Percentiles rank a stretch among this genome's conserved stretches.
phyloP scores from a whole-genome alignment of 805 yeast species.

The Cyberlindnera suaveolens region DNA sequence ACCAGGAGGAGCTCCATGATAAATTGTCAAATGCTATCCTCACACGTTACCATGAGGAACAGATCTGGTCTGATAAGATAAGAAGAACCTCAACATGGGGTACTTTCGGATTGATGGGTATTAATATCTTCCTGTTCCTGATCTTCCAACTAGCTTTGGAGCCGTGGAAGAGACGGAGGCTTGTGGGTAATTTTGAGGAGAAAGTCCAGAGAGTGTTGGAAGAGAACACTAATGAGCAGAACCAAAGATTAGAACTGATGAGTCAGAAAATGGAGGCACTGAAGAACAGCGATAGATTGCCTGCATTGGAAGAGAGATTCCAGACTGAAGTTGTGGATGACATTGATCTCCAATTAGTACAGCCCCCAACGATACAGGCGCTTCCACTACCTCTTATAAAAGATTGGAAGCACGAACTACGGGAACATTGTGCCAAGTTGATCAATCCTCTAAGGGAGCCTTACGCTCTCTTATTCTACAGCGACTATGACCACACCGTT shows the following conservation, averaged over 20 bases:
- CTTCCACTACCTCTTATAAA: conserved; percentile 12
- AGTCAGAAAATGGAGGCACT: conserved; percentile 20
- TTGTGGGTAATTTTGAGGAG: conserved; percentile 79
- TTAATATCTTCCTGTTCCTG: conserved; percentile 71
- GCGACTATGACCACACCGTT: conserved; percentile 1
- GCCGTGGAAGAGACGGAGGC: conserved; percentile 84
- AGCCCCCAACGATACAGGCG: conserved; percentile 12
- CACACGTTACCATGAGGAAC: conserved; percentile 92
- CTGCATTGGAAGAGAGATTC: conserved; percentile 12
- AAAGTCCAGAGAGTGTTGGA: conserved; percentile 57
- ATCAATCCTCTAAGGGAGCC: conserved; percentile 10
- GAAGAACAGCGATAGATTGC: conserved; percentile 15
- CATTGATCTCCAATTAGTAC: conserved; percentile 3
- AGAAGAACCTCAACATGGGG: conserved; percentile 96
- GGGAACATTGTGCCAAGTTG: background rate
- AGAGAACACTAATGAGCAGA: conserved; percentile 26
- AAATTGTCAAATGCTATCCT: conserved; percentile 70
- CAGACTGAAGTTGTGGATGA: conserved; percentile 18
- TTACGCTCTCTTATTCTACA: conserved; percentile 8
- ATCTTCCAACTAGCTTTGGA: conserved; percentile 84
- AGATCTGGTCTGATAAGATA: conserved; percentile 96
- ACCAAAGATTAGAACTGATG: conserved; percentile 24
- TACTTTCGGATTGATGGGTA: conserved; percentile 82
- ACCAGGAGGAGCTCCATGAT: conserved; percentile 64
- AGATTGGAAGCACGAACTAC: background rate